Evolutionary conservation across 306 rosid genomes (phyloP), one percentile per base, ranked within the genome.

Genomic region (barrel medic (Medicago truncatula)): DNA sequence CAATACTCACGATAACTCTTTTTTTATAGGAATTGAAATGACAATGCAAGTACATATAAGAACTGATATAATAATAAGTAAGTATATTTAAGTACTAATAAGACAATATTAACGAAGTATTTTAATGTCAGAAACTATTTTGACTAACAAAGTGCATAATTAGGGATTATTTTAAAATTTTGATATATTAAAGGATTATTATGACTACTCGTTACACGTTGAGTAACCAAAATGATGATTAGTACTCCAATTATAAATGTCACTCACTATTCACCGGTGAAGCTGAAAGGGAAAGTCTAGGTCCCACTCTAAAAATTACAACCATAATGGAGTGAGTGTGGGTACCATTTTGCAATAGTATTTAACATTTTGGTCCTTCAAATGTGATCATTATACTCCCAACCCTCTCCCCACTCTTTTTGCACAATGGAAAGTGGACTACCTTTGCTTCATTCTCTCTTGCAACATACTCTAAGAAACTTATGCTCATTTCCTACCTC

Each of bases 381-480:
- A 88, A 67, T 73, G 84, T 78, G 23, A 28, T 23, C 31, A 28
- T 62, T 40, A 7, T 61, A 61, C 20, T 36, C 78, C 62, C 59
- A 36, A 76, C 59, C 58, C 58, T 61, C 23, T 67, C 44, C 54
- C 59, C 50, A 59, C 20, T 57, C 44, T 83, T 69, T 41, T 36
- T 59, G 69, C 8, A 75, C 70, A 16, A 93, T 93, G 98, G 96
- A 89, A 80, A 84, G 70, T 73, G 91, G 96, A 75, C 79, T 86
- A 59, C 93, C 97, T 71, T 78, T 89, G 84, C 87, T 91, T 36
- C 86, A 93, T 68, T 89, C 84, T 79, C 93, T 93, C 78, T 77
- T 93, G 76, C 98, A 91, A 75, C 91, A 87, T 58, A 84, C 97
- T 9, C 90, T 93, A 39, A 89, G 90, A 78, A 84, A 75, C 81